These are phyloP conservation scores for Gossypium turneri DNA, from an alignment of 345 rosid genomes.

Conservation along the genomic window DNA sequence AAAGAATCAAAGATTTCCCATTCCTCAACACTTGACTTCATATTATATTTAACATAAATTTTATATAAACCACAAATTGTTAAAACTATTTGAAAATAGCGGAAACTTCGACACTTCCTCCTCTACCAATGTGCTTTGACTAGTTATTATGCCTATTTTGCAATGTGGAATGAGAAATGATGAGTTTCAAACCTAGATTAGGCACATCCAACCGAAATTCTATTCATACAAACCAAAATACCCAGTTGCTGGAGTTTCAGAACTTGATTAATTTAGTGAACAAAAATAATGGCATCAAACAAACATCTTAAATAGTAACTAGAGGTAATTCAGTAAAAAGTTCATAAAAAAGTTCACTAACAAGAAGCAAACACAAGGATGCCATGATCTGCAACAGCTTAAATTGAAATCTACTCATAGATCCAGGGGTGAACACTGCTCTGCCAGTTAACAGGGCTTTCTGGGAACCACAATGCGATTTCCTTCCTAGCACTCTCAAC, in stretches of 20 bases:
- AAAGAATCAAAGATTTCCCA: too few relatives aligned
- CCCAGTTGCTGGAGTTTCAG: neutral
- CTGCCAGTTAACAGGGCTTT: slow-evolving; percentile 71
- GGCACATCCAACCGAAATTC: neutral
- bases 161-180: too few relatives aligned
- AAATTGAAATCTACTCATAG: slow-evolving; percentile 48
- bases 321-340: neutral
- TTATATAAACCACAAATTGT: too few relatives aligned
- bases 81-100: too few relatives aligned
- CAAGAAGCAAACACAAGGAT: neutral
- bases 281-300: neutral
- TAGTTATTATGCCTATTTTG: too few relatives aligned
- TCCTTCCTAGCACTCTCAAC: slow-evolving; percentile 84
- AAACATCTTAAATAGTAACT: neutral
- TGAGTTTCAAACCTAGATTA: too few relatives aligned
- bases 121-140: too few relatives aligned
- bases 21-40: too few relatives aligned
- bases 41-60: too few relatives aligned
- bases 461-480: slow-evolving; percentile 90
- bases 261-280: neutral
- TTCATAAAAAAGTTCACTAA: neutral
- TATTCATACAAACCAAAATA: neutral
- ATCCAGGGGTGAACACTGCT: slow-evolving; percentile 81
- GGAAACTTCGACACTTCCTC: too few relatives aligned
- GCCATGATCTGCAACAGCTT: neutral